A percentile compares a stretch with the other conserved stretches of the same genome.
Evolutionary conservation across 768 basidiomycete species (phyloP).

Genomic region (Floccularia luteovirens): DNA sequence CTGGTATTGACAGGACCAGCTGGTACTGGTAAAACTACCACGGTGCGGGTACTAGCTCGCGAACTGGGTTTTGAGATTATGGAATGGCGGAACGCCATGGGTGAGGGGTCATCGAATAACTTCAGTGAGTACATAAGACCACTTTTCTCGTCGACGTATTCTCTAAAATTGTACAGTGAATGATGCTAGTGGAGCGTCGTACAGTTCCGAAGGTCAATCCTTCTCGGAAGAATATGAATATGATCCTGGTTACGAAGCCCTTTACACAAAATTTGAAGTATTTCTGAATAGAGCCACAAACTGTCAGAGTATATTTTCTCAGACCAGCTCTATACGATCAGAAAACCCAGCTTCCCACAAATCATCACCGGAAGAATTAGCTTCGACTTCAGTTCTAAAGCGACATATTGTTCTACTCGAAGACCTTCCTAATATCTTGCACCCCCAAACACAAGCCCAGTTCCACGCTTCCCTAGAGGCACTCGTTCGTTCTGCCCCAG

Average conservation of each 20-base stretch:
- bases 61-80: conserved; percentile 76
- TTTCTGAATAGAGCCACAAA: conserved; percentile 67
- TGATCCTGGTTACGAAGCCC: conserved; percentile 30
- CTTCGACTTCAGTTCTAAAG: conserved; percentile 11
- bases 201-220: conserved; percentile 1
- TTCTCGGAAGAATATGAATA: conserved; percentile 6
- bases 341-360: background rate
- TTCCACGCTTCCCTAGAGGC: conserved; percentile 68
- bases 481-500: conserved; percentile 33
- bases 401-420: conserved; percentile 74
- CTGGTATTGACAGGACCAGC: conserved; percentile 84
- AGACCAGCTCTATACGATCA: conserved; percentile 6
- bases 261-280: conserved; percentile 63
- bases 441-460: conserved; percentile 53
- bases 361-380: conserved; percentile 8
- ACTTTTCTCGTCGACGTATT: background rate
- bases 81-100: conserved; percentile 76
- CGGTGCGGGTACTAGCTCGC: conserved; percentile 62
- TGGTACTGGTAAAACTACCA: conserved; percentile 87
- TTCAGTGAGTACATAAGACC: conserved; percentile 12
- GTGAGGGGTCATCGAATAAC: conserved; percentile 30
- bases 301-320: conserved; percentile 46
- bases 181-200: background rate
- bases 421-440: conserved; percentile 87
- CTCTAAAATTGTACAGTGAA: background rate